Percentiles rank a stretch among this genome's conserved stretches.
These are phyloP conservation scores for Aspergillus sp. DNA, from an alignment of 2,329 filamentous ascomycete species.

Conservation along the genomic window DNA sequence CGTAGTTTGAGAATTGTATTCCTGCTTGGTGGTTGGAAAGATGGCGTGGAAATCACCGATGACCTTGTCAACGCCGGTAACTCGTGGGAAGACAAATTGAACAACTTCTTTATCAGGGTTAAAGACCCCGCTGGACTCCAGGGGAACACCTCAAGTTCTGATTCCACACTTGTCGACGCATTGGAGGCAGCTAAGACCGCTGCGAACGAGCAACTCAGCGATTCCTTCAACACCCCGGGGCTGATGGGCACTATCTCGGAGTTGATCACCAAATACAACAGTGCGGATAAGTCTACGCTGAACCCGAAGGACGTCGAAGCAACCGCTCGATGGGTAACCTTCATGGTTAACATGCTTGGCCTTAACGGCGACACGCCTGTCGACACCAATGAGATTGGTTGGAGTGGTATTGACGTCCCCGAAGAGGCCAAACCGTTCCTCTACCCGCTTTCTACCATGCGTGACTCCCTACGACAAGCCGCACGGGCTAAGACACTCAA, in stretches of 20 bases:
- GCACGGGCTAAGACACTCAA: slow-evolving; percentile 52
- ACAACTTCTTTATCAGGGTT: slow-evolving; percentile 66
- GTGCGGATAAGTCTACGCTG: slow-evolving; percentile 46
- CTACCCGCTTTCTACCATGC: slow-evolving; percentile 57
- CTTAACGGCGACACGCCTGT: slow-evolving; percentile 51
- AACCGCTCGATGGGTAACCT: slow-evolving; percentile 76
- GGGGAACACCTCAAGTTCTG: slow-evolving; percentile 10
- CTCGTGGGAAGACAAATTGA: slow-evolving; percentile 77
- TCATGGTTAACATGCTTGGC: slow-evolving; percentile 80
- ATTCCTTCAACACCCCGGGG: slow-evolving; percentile 83
- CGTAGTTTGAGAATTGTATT: slow-evolving; percentile 82
- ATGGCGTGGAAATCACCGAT: slow-evolving; percentile 85
- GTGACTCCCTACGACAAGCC: slow-evolving; percentile 58
- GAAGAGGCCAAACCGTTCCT: slow-evolving; percentile 59
- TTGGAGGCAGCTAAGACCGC: slow-evolving; percentile 28
- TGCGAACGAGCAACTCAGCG: slow-evolving; percentile 66
- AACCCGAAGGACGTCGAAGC: slow-evolving; percentile 50
- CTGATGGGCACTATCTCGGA: slow-evolving; percentile 78
- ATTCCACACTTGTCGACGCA: slow-evolving; percentile 10
- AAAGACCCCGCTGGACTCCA: slow-evolving; percentile 45
- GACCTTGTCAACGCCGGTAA: slow-evolving; percentile 74
- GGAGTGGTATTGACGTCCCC: slow-evolving; percentile 65
- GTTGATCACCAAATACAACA: slow-evolving; percentile 76
- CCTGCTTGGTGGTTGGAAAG: slow-evolving; percentile 83
- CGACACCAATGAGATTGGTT: slow-evolving; percentile 53